These are phyloP conservation scores for Penicillium maclennaniae DNA, from an alignment of 495 filamentous ascomycete species.

Conservation along the genomic window DNA sequence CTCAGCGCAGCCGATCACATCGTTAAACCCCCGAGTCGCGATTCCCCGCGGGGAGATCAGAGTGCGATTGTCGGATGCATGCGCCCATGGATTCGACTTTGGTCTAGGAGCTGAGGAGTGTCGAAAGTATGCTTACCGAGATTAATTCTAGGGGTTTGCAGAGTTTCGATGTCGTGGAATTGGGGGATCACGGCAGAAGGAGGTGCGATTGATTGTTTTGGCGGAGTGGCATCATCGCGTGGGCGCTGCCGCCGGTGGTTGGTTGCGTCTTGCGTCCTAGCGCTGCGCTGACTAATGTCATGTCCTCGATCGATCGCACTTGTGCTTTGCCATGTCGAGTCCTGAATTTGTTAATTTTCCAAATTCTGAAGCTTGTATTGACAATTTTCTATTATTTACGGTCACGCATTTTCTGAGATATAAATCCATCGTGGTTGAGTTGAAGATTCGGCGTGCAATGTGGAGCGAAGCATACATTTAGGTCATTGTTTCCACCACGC, in stretches of 20 bases:
- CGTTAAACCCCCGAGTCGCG: background rate
- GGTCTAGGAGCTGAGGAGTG: background rate
- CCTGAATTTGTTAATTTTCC: no score
- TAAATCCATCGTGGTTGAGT: no score
- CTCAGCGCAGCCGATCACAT: background rate
- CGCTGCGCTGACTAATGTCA: conserved; percentile 7
- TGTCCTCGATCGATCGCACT: no score
- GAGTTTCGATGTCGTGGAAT: background rate
- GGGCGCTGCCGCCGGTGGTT: conserved; percentile 14
- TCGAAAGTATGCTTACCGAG: background rate
- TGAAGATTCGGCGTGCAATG: no score
- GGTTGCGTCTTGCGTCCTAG: conserved; percentile 5
- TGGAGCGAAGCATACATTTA: no score
- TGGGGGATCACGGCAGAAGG: background rate
- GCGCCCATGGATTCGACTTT: background rate
- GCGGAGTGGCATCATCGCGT: conserved; percentile 22
- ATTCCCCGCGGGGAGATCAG: background rate
- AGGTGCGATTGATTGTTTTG: conserved; percentile 17
- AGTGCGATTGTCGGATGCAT: background rate
- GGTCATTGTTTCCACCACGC: no score
- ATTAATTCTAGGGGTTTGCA: background rate
- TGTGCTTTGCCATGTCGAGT: no score
- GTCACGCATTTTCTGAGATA: no score
- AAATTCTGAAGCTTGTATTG: no score
- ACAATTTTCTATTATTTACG: no score